Evolutionary conservation across 176 grass and related monocot species (phyloP).

Genomic region (Saccharum officinarum): DNA sequence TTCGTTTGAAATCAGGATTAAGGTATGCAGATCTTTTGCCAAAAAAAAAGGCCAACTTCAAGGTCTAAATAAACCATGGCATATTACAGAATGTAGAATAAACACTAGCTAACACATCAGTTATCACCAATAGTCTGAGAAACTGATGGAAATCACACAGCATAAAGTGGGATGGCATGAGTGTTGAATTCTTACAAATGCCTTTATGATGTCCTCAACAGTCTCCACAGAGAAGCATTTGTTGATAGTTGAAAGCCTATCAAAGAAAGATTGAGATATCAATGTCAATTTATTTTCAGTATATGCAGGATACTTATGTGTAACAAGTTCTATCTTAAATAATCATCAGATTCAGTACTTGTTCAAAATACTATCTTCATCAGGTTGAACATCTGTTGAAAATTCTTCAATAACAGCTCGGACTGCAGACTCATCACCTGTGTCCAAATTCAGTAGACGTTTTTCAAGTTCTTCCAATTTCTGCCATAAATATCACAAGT

Average conservation of each 20-base stretch:
- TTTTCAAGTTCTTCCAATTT: slow-evolving; percentile 82
- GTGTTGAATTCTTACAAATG: slow-evolving; percentile 61
- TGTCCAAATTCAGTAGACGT: slow-evolving; percentile 54
- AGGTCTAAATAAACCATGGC: not conserved
- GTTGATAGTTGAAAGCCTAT: slow-evolving; percentile 80
- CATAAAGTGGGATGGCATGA: not conserved
- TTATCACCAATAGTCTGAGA: not conserved
- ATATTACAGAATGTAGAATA: not conserved
- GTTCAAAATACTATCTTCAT: slow-evolving; percentile 79
- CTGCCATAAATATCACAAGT: slow-evolving; percentile 36
- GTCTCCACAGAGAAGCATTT: slow-evolving; percentile 87
- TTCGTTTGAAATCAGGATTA: slow-evolving; percentile 2
- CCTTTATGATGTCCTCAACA: slow-evolving; percentile 79
- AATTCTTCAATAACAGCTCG: slow-evolving; percentile 74
- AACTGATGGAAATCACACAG: not conserved
- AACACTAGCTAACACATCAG: not conserved
- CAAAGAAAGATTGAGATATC: slow-evolving; percentile 14
- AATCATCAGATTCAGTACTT: slow-evolving; percentile 48
- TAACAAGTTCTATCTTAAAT: not conserved
- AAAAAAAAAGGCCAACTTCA: not conserved
- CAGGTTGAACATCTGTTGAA: slow-evolving; percentile 60
- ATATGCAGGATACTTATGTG: not conserved
- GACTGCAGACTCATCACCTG: slow-evolving; percentile 55
- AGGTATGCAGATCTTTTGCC: not conserved
- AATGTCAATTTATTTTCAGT: slow-evolving; percentile 28